A percentile compares a stretch with the other conserved stretches of the same genome.
Conservation (phyloP, 495 filamentous ascomycete genomes). For the Acidiella bohemica region DNA sequence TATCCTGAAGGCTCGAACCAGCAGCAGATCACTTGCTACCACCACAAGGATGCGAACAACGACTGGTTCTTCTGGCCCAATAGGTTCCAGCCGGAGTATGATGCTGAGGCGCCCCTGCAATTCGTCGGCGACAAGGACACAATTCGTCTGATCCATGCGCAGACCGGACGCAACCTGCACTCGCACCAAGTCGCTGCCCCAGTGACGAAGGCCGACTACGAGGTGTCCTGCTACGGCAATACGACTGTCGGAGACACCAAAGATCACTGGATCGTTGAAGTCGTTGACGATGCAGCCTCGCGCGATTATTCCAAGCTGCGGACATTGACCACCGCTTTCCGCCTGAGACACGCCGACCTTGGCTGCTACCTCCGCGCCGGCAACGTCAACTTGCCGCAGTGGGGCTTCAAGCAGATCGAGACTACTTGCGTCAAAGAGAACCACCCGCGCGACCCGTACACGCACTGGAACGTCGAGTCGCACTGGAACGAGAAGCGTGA, state of each 20-base stretch:
- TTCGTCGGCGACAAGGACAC: slow-evolving; percentile 66
- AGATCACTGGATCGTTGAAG: slow-evolving; percentile 92
- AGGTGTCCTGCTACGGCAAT: slow-evolving; percentile 94
- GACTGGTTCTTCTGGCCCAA: slow-evolving; percentile 99
- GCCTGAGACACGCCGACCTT: slow-evolving; percentile 67
- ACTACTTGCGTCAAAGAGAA: slow-evolving; percentile 90
- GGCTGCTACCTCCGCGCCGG: slow-evolving; percentile 92
- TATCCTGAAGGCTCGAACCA: slow-evolving; percentile 89
- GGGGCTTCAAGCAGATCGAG: slow-evolving; percentile 99
- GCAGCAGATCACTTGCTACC: slow-evolving; percentile 97
- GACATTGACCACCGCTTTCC: slow-evolving; percentile 87
- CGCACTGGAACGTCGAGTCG: slow-evolving; percentile 97
- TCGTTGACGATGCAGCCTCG: slow-evolving; percentile 77
- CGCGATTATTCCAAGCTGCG: slow-evolving; percentile 73
- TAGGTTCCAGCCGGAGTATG: slow-evolving; percentile 57
- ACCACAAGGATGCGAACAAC: slow-evolving; percentile 99
- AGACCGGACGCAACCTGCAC: slow-evolving; percentile 93
- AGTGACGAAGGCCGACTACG: slow-evolving; percentile 72
- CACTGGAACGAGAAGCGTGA: slow-evolving; percentile 89
- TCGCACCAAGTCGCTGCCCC: slow-evolving; percentile 83
- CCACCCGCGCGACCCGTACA: slow-evolving; percentile 82
- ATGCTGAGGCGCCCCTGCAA: slow-evolving; percentile 50
- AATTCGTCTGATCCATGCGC: slow-evolving; percentile 82
- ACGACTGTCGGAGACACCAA: slow-evolving; percentile 95
- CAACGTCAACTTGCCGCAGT: slow-evolving; percentile 92